phyloP scores from a whole-genome alignment of 352 stramenopile genomes.

The Globisporangium parvum region DNA sequence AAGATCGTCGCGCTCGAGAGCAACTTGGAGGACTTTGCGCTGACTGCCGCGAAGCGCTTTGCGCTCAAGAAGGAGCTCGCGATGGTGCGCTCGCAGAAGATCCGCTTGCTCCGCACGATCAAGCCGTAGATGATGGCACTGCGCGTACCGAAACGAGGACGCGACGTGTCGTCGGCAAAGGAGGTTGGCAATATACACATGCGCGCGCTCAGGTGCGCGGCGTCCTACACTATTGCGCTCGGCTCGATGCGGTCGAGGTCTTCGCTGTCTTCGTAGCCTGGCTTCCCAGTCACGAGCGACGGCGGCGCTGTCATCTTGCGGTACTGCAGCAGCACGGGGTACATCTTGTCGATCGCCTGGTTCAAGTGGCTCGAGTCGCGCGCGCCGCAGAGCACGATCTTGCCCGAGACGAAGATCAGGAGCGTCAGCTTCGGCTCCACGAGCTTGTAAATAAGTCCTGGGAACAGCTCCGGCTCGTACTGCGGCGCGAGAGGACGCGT shows the following conservation, averaged over 20 bases:
- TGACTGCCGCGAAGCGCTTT: slow-evolving; percentile 63
- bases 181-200: neutral
- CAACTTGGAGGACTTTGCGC: slow-evolving; percentile 56
- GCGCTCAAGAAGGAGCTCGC: slow-evolving; percentile 78
- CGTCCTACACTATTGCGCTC: slow-evolving; percentile 43
- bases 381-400: slow-evolving; percentile 96
- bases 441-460: slow-evolving; percentile 98
- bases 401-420: slow-evolving; percentile 99
- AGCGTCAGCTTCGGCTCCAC: slow-evolving; percentile 97
- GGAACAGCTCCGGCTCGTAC: slow-evolving; percentile 99
- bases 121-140: slow-evolving; percentile 3
- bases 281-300: slow-evolving; percentile 64
- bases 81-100: slow-evolving; percentile 61
- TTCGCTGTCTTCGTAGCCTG: slow-evolving; percentile 57
- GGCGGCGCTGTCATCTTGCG: slow-evolving; percentile 69
- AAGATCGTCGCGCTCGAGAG: slow-evolving; percentile 48
- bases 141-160: neutral
- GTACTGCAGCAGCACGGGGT: slow-evolving; percentile 47
- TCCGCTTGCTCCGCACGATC: slow-evolving; percentile 46
- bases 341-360: slow-evolving; percentile 49
- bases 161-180: no score
- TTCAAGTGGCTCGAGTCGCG: slow-evolving; percentile 38
- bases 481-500: slow-evolving; percentile 4
- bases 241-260: slow-evolving; percentile 62
- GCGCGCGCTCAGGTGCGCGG: neutral